These are phyloP conservation scores for Podaxis sp. DNA, from an alignment of 768 basidiomycete genomes.

Conservation along the genomic window DNA sequence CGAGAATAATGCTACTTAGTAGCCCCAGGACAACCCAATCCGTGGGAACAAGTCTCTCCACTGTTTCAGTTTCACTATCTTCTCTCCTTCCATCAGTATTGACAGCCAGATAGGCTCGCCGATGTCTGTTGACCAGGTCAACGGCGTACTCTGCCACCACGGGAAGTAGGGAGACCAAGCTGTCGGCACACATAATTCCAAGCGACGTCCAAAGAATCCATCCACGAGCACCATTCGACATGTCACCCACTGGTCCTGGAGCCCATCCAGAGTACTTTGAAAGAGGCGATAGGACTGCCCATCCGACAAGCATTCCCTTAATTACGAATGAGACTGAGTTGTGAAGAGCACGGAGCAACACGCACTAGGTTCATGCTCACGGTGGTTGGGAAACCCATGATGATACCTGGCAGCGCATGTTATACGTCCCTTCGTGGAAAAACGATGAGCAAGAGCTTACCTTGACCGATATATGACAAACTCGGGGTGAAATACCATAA, in stretches of 20 bases:
- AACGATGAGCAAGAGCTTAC: slow-evolving; percentile 32
- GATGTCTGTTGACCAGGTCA: slow-evolving; percentile 28
- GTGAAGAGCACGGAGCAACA: slow-evolving; percentile 7
- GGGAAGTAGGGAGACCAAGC: slow-evolving; percentile 81
- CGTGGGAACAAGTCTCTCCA: slow-evolving; percentile 78
- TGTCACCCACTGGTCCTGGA: slow-evolving; percentile 87
- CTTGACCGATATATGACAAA: slow-evolving; percentile 91
- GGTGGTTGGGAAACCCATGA: slow-evolving; percentile 97
- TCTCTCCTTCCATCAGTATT: slow-evolving; percentile 26
- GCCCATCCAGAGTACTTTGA: slow-evolving; percentile 87
- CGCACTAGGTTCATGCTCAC: slow-evolving; percentile 87
- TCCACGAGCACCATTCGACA: slow-evolving; percentile 85
- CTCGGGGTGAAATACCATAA: slow-evolving; percentile 93
- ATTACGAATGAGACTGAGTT: not conserved
- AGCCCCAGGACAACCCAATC: slow-evolving; percentile 78
- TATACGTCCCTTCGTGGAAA: not conserved
- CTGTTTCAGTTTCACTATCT: slow-evolving; percentile 71
- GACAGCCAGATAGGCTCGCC: slow-evolving; percentile 27
- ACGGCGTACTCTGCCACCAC: slow-evolving; percentile 56
- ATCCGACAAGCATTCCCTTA: slow-evolving; percentile 95
- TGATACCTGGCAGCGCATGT: slow-evolving; percentile 59
- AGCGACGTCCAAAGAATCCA: slow-evolving; percentile 98
- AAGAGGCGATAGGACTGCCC: slow-evolving; percentile 91
- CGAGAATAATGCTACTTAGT: slow-evolving; percentile 55
- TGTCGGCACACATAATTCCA: slow-evolving; percentile 95